phyloP scores from a whole-genome alignment of 192 early-diverging fungal genomes.

The Backusella macrospora region DNA sequence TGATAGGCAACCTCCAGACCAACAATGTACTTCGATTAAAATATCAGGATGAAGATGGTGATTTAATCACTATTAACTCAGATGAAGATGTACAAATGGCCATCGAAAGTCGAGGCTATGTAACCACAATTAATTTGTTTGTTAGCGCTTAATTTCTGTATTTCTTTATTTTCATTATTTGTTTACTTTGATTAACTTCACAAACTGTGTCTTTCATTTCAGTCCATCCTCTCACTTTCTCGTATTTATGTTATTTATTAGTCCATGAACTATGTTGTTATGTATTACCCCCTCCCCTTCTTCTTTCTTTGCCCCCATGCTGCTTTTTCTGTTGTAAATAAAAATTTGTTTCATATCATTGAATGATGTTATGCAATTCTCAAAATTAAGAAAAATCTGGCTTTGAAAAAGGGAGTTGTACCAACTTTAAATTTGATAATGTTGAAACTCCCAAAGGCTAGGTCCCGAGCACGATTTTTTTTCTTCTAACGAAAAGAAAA shows the following conservation, averaged over 20 bases:
- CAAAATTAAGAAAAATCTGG: neutral
- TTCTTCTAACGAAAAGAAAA: neutral
- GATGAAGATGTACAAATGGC: slow-evolving; percentile 93
- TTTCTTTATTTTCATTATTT: slow-evolving; percentile 16
- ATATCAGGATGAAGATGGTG: slow-evolving; percentile 95
- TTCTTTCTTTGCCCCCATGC: neutral
- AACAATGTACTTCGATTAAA: slow-evolving; percentile 68
- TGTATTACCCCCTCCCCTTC: neutral
- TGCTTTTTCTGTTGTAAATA: slow-evolving; percentile 11
- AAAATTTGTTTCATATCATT: neutral
- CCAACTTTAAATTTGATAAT: neutral
- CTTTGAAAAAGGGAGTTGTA: neutral
- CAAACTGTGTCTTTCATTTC: slow-evolving; percentile 19
- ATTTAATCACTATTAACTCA: slow-evolving; percentile 82
- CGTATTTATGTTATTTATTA: neutral
- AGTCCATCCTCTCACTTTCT: neutral
- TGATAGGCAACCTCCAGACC: slow-evolving; percentile 68
- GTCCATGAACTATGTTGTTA: neutral
- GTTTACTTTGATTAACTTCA: neutral
- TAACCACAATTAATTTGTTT: slow-evolving; percentile 55
- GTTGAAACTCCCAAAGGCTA: slow-evolving; percentile 13
- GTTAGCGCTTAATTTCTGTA: slow-evolving; percentile 35
- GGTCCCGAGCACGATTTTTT: neutral
- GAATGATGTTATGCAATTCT: neutral
- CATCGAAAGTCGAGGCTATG: slow-evolving; percentile 69